Base-by-base conservation (phyloP, 148 eudicot genomes). In the Fagopyrum tataricum region DNA sequence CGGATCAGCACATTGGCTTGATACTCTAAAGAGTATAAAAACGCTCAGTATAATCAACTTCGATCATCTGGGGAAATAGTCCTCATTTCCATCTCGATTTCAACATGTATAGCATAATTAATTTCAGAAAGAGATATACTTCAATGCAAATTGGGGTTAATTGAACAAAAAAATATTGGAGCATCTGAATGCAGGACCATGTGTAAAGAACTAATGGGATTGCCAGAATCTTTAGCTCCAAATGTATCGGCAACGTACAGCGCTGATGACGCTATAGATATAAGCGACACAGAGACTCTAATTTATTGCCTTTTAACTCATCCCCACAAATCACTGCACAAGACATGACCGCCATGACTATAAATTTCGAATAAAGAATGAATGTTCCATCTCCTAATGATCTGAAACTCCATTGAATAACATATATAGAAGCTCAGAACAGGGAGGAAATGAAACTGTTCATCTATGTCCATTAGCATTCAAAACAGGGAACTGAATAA, bases 41-140 rank as follows among this genome's bases (percentile, higher is more conserved):
- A 67, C 67, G 81, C 81, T 55, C 77, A 69, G 81, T 74, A 53
- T 51, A n/a, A 41, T 78, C 81, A 78, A 7, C 74, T 41, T 78
- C 81, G 81, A 55, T 74, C 81, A 69, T 78, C 77, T 74, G 77
- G 74, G 81, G 81, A 78, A 78, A 78, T 74, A 56, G 14, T 74
- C 77, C 74, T 78, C 81, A 78, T 49, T 9, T 78, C 76, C 84
- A 78, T 62, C 46, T 46, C 37, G 37, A 31, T 31, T 31, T 31
- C 37, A 31, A 31, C 0, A 31, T 31, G 1, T 3, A 31, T 31
- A 68, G 41, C 73, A 58, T 68, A 37, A 31, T 31, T 66, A 23
- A 15, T 24, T 41, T 73, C 47, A 67, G 37, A 31, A 31, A 31
- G 37, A 44, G 0, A 44, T 5, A 2, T 1, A 44, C 7, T 44